phyloP scores from a whole-genome alignment of 2,329 filamentous ascomycete species.

The Pseudonectria foliicola region DNA sequence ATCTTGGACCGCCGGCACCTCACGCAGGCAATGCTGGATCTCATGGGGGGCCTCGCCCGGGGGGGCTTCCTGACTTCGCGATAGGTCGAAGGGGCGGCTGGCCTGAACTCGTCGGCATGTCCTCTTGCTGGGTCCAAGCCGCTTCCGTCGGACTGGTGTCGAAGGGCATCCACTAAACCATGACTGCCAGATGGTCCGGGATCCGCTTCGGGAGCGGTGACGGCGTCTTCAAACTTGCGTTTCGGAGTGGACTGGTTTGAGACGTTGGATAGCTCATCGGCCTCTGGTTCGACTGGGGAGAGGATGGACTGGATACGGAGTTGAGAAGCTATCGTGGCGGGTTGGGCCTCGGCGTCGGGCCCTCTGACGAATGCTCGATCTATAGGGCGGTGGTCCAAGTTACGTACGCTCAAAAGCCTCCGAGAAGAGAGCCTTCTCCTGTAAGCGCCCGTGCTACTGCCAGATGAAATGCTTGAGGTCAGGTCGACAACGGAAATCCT shows the following conservation, averaged over 20 bases:
- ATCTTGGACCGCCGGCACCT: slow-evolving; percentile 75
- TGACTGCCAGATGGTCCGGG: slow-evolving; percentile 3
- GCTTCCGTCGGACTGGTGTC: slow-evolving; percentile 5
- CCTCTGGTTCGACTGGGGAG: slow-evolving; percentile 36
- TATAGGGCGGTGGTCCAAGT: slow-evolving; percentile 1
- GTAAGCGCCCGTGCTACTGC: too few relatives aligned
- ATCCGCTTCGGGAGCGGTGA: slow-evolving; percentile 8
- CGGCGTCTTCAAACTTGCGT: slow-evolving; percentile 11
- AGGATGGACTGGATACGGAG: slow-evolving; percentile 45
- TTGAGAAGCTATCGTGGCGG: slow-evolving; percentile 44
- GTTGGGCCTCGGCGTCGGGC: slow-evolving; percentile 27
- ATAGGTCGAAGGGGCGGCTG: slow-evolving; percentile 1
- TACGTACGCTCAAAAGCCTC: background rate
- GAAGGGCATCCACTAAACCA: slow-evolving; percentile 4
- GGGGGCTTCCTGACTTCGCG: slow-evolving; percentile 10
- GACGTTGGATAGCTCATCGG: slow-evolving; percentile 27
- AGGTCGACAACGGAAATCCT: too few relatives aligned
- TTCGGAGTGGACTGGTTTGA: slow-evolving; percentile 11
- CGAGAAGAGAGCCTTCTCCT: background rate
- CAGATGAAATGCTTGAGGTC: too few relatives aligned
- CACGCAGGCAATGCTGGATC: slow-evolving; percentile 73
- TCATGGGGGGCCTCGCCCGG: slow-evolving; percentile 45
- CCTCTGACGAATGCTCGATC: slow-evolving; percentile 1
- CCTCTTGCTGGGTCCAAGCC: slow-evolving; percentile 5
- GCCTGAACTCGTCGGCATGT: slow-evolving; percentile 8